A percentile compares a stretch with the other conserved stretches of the same genome.
Evolutionary conservation across 192 early-diverging fungal genomes (phyloP).

Genomic region (Umbelopsis isabellina): DNA sequence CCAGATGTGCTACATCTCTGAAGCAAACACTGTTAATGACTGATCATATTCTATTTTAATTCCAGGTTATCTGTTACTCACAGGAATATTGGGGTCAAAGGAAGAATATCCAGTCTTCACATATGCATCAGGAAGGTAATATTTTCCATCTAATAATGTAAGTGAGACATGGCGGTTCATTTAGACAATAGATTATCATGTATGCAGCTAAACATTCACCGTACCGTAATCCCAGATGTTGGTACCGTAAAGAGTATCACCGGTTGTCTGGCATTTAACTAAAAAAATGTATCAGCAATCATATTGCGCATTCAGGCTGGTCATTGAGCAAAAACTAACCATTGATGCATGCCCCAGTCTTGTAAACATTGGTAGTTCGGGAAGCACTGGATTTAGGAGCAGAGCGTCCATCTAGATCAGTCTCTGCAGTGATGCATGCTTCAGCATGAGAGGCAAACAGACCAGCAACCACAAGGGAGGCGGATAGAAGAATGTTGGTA

Average conservation of each 20-base stretch:
- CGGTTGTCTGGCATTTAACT: conserved; percentile 18
- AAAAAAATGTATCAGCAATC: too few species aligned
- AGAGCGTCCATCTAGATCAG: neutral
- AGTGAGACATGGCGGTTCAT: too few species aligned
- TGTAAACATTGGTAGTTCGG: conserved; percentile 6
- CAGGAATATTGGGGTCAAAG: conserved; percentile 14
- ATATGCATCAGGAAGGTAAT: conserved; percentile 15
- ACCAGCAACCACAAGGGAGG: neutral
- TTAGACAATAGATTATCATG: too few species aligned
- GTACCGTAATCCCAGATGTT: conserved; percentile 17
- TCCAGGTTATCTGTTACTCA: neutral
- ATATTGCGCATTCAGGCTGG: too few species aligned
- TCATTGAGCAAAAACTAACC: neutral
- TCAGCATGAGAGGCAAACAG: neutral
- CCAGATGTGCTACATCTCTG: conserved; percentile 7
- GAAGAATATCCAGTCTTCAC: conserved; percentile 14
- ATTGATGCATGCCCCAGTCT: conserved; percentile 13
- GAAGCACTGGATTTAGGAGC: neutral
- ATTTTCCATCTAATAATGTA: neutral
- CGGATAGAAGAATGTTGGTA: neutral
- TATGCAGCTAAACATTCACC: neutral
- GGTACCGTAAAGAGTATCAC: neutral
- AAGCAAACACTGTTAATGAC: too few species aligned
- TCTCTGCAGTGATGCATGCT: neutral
- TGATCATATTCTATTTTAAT: neutral